phyloP scores from a whole-genome alignment of 2,329 filamentous ascomycete genomes.

The Hypoxylon sp. region DNA sequence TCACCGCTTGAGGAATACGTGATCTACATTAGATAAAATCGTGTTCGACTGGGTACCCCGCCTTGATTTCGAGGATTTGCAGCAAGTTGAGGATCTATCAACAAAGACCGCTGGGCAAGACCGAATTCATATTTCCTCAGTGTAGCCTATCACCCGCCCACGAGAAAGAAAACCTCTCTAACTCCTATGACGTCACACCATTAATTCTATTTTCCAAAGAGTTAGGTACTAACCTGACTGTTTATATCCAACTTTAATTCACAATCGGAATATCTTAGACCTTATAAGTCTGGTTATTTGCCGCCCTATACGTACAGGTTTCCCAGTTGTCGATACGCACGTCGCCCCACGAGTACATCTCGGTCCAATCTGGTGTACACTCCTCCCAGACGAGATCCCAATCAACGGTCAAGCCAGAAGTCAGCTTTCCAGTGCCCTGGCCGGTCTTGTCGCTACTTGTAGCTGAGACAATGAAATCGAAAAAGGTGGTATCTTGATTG shows the following conservation, averaged over 20 bases:
- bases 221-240: background rate
- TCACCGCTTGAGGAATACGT: background rate
- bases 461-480: constrained; percentile 25
- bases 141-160: background rate
- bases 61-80: background rate
- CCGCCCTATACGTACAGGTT: constrained; percentile 19
- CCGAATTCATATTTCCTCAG: background rate
- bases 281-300: constrained; percentile 7
- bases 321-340: constrained; percentile 27
- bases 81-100: background rate
- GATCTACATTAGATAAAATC: background rate
- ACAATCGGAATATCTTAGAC: background rate
- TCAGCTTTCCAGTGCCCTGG: constrained; percentile 9
- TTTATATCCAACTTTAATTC: background rate
- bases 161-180: too few species aligned
- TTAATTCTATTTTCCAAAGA: background rate
- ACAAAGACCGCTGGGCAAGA: background rate
- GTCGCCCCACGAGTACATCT: constrained; percentile 26
- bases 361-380: constrained; percentile 19
- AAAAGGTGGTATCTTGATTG: constrained; percentile 13
- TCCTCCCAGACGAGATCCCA: constrained; percentile 27
- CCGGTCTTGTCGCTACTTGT: constrained; percentile 21
- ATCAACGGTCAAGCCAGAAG: constrained; percentile 29
- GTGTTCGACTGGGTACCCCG: background rate
- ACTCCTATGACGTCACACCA: background rate